phyloP scores from a whole-genome alignment of 169 alveolate species.

The Perkinsus olseni region DNA sequence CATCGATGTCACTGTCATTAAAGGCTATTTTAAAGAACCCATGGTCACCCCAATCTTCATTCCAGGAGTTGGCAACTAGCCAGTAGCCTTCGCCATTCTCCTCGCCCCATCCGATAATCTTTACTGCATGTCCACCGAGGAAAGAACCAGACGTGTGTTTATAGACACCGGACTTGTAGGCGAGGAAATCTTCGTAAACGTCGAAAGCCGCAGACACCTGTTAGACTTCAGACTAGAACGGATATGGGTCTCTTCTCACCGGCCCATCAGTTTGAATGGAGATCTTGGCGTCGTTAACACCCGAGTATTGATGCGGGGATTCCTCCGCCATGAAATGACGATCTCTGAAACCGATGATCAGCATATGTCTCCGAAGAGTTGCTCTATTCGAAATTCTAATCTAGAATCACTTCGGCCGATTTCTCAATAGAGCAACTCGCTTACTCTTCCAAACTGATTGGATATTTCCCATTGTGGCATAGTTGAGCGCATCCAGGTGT shows the following conservation, averaged over 20 bases:
- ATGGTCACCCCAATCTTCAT: constrained; percentile 30
- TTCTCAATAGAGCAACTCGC: no score
- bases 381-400: no score
- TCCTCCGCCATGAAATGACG: not conserved
- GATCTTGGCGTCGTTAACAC: constrained; percentile 13
- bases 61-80: constrained; percentile 39
- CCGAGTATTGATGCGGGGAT: constrained; percentile 4
- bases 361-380: no score
- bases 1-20: not conserved
- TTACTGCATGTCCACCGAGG: constrained; percentile 66
- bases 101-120: constrained; percentile 71
- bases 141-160: constrained; percentile 47
- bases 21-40: constrained; percentile 23
- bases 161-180: constrained; percentile 68
- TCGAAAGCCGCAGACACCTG: constrained; percentile 51
- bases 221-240: not conserved
- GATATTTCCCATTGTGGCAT: not conserved
- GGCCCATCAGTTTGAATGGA: constrained; percentile 5
- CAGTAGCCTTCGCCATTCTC: constrained; percentile 36
- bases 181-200: constrained; percentile 62
- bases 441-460: not conserved
- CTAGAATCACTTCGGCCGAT: no score
- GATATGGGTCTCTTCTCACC: not conserved
- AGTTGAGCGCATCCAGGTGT: no score
- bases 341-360: not conserved